These are phyloP conservation scores for Arachis stenosperma DNA, from an alignment of 306 rosid species.

Conservation along the genomic window DNA sequence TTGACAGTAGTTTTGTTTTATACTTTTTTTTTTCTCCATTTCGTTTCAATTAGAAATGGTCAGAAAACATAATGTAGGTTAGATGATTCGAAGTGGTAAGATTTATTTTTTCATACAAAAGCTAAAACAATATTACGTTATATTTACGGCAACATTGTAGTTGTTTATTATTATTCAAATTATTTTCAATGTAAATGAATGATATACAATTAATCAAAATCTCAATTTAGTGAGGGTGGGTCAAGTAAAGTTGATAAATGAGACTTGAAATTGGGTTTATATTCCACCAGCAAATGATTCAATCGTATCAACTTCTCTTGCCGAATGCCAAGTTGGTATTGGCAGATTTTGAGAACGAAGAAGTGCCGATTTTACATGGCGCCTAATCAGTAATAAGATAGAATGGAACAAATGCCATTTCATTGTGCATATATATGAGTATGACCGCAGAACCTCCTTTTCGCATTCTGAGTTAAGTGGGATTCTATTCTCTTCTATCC, in stretches of 20 bases:
- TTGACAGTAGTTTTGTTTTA: background rate
- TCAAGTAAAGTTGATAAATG: background rate
- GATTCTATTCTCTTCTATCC: background rate
- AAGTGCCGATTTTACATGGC: background rate
- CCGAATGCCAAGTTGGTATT: background rate
- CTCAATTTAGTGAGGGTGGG: background rate
- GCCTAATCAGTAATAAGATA: background rate
- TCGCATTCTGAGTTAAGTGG: background rate
- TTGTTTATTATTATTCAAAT: too few relatives aligned
- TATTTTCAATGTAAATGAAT: background rate
- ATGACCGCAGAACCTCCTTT: background rate
- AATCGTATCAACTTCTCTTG: background rate
- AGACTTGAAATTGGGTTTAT: background rate
- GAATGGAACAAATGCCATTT: conserved; percentile 20
- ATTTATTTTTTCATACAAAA: too few relatives aligned
- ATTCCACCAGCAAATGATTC: background rate
- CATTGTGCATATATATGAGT: background rate
- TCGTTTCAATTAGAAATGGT: background rate
- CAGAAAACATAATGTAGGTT: too few relatives aligned
- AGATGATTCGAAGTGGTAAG: too few relatives aligned
- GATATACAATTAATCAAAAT: background rate
- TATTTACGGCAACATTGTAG: too few relatives aligned
- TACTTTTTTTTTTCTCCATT: background rate
- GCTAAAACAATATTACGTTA: too few relatives aligned
- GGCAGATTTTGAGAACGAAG: background rate